Evolutionary conservation across 805 yeast genomes (phyloP).

Genomic region (Maudiozyma serrabonitensis): DNA sequence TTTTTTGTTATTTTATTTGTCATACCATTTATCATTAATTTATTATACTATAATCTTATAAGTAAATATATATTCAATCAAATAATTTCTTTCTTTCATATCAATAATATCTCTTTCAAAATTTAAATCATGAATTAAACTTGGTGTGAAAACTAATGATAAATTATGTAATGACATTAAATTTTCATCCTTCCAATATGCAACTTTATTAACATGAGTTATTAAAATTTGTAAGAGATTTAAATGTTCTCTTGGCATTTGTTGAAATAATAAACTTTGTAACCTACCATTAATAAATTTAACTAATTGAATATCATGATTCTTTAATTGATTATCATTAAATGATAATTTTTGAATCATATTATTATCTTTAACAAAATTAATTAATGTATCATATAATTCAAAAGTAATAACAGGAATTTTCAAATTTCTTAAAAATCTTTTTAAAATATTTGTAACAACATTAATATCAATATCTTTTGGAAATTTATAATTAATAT

Average conservation of each 20-base stretch:
- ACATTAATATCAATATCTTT: slow-evolving; percentile 68
- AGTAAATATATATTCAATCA: slow-evolving; percentile 58
- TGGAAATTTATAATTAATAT: slow-evolving; percentile 20
- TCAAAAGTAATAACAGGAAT: slow-evolving; percentile 73
- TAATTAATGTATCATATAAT: slow-evolving; percentile 57
- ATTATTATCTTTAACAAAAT: slow-evolving; percentile 34
- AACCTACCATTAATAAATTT: slow-evolving; percentile 22
- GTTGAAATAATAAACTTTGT: slow-evolving; percentile 6
- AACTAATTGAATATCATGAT: slow-evolving; percentile 6
- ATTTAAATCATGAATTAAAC: slow-evolving; percentile 66
- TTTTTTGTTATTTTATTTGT: no score
- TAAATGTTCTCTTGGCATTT: slow-evolving; percentile 61
- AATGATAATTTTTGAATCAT: slow-evolving; percentile 16
- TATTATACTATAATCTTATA: neutral
- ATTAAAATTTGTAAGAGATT: slow-evolving; percentile 46
- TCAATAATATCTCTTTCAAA: slow-evolving; percentile 80
- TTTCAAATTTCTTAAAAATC: slow-evolving; percentile 76
- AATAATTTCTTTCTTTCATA: slow-evolving; percentile 69
- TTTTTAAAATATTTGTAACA: slow-evolving; percentile 74
- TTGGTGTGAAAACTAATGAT: slow-evolving; percentile 92
- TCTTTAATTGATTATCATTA: slow-evolving; percentile 4
- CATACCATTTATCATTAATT: no score
- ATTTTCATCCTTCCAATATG: slow-evolving; percentile 43
- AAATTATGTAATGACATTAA: slow-evolving; percentile 78
- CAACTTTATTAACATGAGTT: slow-evolving; percentile 56